Percentiles rank a stretch among this genome's conserved stretches.
Conservation (phyloP, 768 basidiomycete genomes). For the Kockovaella imperatae region DNA sequence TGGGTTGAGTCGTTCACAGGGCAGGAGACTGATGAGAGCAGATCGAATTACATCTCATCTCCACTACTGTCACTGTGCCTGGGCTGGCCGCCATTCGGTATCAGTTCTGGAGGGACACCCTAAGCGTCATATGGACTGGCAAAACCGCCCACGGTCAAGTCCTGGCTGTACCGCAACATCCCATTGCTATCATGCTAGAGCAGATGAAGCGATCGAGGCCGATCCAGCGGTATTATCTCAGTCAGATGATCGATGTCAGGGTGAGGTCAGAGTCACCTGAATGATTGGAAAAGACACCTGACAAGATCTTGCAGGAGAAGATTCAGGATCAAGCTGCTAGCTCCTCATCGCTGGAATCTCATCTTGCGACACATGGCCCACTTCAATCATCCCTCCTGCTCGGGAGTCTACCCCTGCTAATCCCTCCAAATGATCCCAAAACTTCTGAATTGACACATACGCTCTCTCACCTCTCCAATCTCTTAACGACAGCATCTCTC, state of each 20-base stretch:
- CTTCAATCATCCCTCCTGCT: slow-evolving; percentile 38
- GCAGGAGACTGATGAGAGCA: slow-evolving; percentile 3
- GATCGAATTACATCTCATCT: slow-evolving; percentile 42
- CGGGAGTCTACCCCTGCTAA: slow-evolving; percentile 38
- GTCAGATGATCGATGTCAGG: slow-evolving; percentile 40
- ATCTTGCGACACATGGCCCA: slow-evolving; percentile 29
- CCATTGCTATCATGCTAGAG: slow-evolving; percentile 33
- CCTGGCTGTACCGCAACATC: slow-evolving; percentile 35
- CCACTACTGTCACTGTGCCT: slow-evolving; percentile 35
- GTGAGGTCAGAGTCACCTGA: slow-evolving; percentile 12
- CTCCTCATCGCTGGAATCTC: slow-evolving; percentile 27
- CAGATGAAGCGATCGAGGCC: slow-evolving; percentile 29
- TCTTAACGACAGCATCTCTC: slow-evolving; percentile 35
- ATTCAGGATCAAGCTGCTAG: slow-evolving; percentile 24
- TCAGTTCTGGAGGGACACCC: slow-evolving; percentile 44
- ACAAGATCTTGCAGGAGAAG: slow-evolving; percentile 9
- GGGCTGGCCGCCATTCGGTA: slow-evolving; percentile 42
- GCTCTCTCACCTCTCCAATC: slow-evolving; percentile 40
- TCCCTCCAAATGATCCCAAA: slow-evolving; percentile 33
- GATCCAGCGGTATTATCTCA: slow-evolving; percentile 41
- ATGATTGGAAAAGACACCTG: not conserved
- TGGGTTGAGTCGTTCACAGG: slow-evolving; percentile 10
- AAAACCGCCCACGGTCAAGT: not conserved
- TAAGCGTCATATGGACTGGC: slow-evolving; percentile 23
- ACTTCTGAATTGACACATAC: slow-evolving; percentile 36